Conservation (phyloP, 441 rosid species). For the Omphalea diandra region DNA sequence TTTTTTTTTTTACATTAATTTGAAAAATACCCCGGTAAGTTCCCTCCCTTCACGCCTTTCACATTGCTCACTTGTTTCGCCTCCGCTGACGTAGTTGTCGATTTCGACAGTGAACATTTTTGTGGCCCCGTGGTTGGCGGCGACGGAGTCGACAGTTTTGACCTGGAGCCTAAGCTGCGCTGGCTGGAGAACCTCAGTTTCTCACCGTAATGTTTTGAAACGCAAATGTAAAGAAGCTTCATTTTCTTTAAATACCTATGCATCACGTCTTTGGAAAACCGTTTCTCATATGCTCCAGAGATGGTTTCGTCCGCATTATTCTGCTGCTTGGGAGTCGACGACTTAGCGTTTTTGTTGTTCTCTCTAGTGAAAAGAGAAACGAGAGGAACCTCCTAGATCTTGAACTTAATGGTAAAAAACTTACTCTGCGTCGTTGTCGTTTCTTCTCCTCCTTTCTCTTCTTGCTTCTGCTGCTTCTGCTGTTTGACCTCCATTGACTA, state of each 20-base stretch:
- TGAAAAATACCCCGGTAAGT: too few relatives aligned
- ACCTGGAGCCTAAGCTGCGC: conserved; percentile 29
- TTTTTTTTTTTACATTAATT: too few relatives aligned
- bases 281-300: conserved; percentile 50
- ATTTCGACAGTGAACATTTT: conserved; percentile 14
- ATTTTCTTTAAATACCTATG: conserved; percentile 85
- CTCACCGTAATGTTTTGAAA: conserved; percentile 69
- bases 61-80: conserved; percentile 27
- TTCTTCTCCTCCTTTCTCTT: conserved; percentile 6
- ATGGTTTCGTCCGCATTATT: conserved; percentile 31
- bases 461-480: conserved; percentile 13
- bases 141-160: conserved; percentile 10
- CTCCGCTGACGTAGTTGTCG: too few relatives aligned
- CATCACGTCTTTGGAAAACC: conserved; percentile 64
- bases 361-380: conserved; percentile 70
- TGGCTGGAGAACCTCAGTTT: conserved; percentile 62
- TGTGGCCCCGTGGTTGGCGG: conserved; percentile 7
- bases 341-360: conserved; percentile 35
- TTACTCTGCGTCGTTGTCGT: conserved; percentile 37
- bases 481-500: too few relatives aligned
- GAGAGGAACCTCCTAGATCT: conserved; percentile 70
- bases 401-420: conserved; percentile 62
- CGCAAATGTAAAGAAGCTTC: conserved; percentile 78
- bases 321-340: conserved; percentile 32
- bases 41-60: conserved; percentile 42